Evolutionary conservation across 1,284 basidiomycete genomes (phyloP), one percentile per base, ranked within the genome.

Genomic region (Malassezia yamatoensis): DNA sequence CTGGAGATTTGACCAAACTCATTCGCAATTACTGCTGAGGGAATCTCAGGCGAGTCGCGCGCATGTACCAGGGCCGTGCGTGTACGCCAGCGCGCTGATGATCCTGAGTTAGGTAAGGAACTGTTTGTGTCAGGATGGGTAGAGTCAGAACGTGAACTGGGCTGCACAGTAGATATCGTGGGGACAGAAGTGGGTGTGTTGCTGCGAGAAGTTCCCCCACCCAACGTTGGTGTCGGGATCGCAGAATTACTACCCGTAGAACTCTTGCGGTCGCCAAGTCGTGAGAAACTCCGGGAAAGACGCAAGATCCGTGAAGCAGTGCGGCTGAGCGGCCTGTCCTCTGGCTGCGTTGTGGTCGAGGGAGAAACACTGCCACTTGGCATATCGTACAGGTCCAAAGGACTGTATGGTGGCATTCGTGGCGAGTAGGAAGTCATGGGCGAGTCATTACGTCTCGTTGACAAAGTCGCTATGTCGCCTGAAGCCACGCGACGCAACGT

Each of bases 241-340:
- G 33, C 9, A 13, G 33, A 7, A 16, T 12, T 33, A 20, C 47
- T 39, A 6, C 47, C 37, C 18, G 35, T 38, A 13, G 47, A 49
- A 13, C 13, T 38, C 47, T 49, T 49, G 47, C 47, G 47, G 21
- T 37, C 47, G 35, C 35, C 48, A 40, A 40, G 38, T 15, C 48
- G 48, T 18, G 48, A 40, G 38, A 49, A 49, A 33, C 38, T 34
- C 32, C 48, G 48, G 38, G 48, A 49, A 13, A 49, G 8, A 33
- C 48, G 48, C 48, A 49, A 20, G 10, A 41, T 32, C 15, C 47
- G 47, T 29, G 47, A 12, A 1, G 45, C 33, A 1, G 32, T 47
- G 33, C 45, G 45, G 7, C 32, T 18, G 12, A 36, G 33, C 45
- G 20, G 45, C 13, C n/a, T n/a, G 29, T 34, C 32, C 18, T 47